Conservation (phyloP, 1,284 basidiomycete genomes). For the Ustilago vetiveriae region DNA sequence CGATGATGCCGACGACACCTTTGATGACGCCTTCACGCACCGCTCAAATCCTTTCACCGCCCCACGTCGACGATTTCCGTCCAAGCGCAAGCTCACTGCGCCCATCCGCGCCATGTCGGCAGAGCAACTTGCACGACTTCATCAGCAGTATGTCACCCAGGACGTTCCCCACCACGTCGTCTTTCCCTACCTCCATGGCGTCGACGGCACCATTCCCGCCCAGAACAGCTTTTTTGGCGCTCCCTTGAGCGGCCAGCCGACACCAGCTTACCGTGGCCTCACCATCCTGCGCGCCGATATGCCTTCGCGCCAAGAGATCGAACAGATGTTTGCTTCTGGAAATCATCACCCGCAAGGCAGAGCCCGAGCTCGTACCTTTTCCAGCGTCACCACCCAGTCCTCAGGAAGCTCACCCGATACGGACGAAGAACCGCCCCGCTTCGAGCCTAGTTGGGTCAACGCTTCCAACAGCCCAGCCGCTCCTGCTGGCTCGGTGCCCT, state of each 20-base stretch:
- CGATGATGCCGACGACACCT: conserved; percentile 8
- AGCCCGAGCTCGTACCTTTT: conserved; percentile 41
- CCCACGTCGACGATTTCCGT: conserved; percentile 3
- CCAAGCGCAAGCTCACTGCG: conserved; percentile 23
- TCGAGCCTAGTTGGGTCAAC: conserved; percentile 30
- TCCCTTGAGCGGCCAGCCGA: conserved; percentile 42
- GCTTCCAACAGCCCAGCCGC: conserved; percentile 3
- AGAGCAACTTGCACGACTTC: conserved; percentile 51
- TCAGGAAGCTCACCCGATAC: conserved; percentile 41
- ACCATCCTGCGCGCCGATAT: conserved; percentile 64
- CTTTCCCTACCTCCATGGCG: conserved; percentile 65
- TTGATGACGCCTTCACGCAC: conserved; percentile 5
- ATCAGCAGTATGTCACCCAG: conserved; percentile 45
- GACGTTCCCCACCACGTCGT: conserved; percentile 62
- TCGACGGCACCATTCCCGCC: conserved; percentile 55
- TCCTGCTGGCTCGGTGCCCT: conserved; percentile 1
- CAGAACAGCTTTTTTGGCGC: conserved; percentile 63
- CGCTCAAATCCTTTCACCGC: neutral
- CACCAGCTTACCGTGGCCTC: conserved; percentile 62
- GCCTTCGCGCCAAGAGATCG: conserved; percentile 47
- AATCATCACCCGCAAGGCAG: conserved; percentile 16
- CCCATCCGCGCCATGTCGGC: conserved; percentile 60
- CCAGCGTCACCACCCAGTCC: conserved; percentile 48
- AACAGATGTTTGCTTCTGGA: conserved; percentile 25
- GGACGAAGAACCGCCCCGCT: conserved; percentile 28